Percentiles rank a stretch among this genome's conserved stretches.
Evolutionary conservation across 345 rosid genomes (phyloP).

Genomic region (Schrenkiella parvula): DNA sequence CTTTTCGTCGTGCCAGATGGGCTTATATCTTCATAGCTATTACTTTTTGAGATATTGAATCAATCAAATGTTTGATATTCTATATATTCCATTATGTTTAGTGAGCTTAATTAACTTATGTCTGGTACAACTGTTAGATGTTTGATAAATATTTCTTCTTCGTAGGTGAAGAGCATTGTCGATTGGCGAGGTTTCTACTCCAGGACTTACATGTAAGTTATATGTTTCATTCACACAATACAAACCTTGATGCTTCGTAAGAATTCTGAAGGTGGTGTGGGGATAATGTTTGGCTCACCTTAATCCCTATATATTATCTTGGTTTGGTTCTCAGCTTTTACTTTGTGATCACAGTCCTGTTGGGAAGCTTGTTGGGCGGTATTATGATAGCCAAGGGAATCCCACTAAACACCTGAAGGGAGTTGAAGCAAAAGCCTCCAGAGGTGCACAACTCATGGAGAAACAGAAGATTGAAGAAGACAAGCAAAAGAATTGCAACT

Average conservation of each 20-base stretch:
- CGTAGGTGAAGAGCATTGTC: conserved; percentile 80
- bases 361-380: conserved; percentile 87
- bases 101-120: conserved; percentile 7
- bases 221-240: not conserved
- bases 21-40: not conserved
- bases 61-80: not conserved
- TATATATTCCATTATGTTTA: not conserved
- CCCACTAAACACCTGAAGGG: conserved; percentile 88
- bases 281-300: not conserved
- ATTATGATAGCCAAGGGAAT: conserved; percentile 72
- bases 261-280: not conserved
- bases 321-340: not conserved
- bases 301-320: not conserved
- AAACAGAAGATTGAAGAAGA: conserved; percentile 91
- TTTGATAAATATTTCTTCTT: not conserved
- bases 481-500: conserved; percentile 79
- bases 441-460: conserved; percentile 90
- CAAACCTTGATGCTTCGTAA: not conserved
- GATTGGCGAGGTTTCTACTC: conserved; percentile 89
- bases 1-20: not conserved
- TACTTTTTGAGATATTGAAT: not conserved
- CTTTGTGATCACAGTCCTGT: conserved; percentile 50
- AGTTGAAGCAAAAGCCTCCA: conserved; percentile 85
- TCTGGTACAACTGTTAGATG: conserved; percentile 1
- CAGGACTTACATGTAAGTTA: conserved; percentile 76